Evolutionary conservation across 2,329 filamentous ascomycete species (phyloP).

Genomic region (Pezicula neosporulosa): DNA sequence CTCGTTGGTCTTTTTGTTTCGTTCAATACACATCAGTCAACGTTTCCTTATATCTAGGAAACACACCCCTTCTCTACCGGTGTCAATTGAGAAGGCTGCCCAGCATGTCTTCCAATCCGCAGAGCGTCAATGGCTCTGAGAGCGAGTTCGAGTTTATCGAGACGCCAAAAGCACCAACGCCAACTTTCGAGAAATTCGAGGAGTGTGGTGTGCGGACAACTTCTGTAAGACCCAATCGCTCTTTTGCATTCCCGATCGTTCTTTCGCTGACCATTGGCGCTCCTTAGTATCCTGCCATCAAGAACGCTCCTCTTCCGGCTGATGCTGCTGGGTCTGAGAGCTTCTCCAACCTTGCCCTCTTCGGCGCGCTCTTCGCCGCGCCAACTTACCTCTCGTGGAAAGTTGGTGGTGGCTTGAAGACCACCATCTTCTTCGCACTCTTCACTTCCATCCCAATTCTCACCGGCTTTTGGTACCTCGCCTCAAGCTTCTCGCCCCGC

Average conservation of each 20-base stretch:
- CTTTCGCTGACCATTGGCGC: slow-evolving; percentile 15
- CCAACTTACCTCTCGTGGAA: slow-evolving; percentile 82
- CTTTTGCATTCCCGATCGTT: slow-evolving; percentile 4
- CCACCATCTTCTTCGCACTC: slow-evolving; percentile 79
- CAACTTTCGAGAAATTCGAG: slow-evolving; percentile 47
- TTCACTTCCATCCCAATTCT: slow-evolving; percentile 78
- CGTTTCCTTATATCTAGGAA: slow-evolving; percentile 7
- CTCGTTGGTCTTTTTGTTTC: neutral
- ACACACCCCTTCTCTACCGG: slow-evolving; percentile 1
- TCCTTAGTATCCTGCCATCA: slow-evolving; percentile 76
- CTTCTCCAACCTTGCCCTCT: slow-evolving; percentile 81
- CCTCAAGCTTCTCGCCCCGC: slow-evolving; percentile 78
- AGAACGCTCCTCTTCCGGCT: slow-evolving; percentile 90
- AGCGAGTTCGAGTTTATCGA: slow-evolving; percentile 63
- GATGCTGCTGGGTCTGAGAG: slow-evolving; percentile 79
- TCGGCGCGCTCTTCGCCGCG: slow-evolving; percentile 64
- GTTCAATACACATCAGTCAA: neutral
- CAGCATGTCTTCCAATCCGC: slow-evolving; percentile 45
- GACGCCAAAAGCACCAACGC: slow-evolving; percentile 47
- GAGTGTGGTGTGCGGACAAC: slow-evolving; percentile 54
- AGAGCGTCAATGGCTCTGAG: slow-evolving; percentile 45
- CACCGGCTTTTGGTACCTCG: slow-evolving; percentile 74
- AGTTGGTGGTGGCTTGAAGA: slow-evolving; percentile 81
- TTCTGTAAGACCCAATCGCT: slow-evolving; percentile 37
- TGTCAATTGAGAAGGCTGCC: slow-evolving; percentile 15